Evolutionary conservation across 768 basidiomycete species (phyloP).

Genomic region (Xerocomus potaroensis): DNA sequence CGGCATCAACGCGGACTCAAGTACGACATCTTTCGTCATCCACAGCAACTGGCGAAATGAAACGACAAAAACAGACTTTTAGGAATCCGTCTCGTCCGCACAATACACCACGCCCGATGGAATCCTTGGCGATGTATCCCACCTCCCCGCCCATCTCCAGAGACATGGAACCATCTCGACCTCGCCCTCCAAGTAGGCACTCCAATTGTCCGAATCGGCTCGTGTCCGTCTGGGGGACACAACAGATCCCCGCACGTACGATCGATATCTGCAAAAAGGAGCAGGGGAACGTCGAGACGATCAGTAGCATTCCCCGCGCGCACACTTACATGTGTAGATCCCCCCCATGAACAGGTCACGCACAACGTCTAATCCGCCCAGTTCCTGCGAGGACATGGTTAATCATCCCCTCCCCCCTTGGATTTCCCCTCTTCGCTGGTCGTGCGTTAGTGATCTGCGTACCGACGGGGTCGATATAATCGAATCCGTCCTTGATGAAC

Average conservation of each 20-base stretch:
- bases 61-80: too few species aligned
- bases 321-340: too few species aligned
- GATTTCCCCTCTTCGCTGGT: too few species aligned
- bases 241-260: conserved; percentile 8
- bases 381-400: background rate
- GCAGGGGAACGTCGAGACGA: background rate
- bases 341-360: background rate
- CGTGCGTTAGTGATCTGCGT: conserved; percentile 5
- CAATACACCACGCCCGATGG: too few species aligned
- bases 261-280: conserved; percentile 10
- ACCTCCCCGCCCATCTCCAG: too few species aligned
- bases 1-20: conserved; percentile 10
- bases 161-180: conserved; percentile 23
- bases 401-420: too few species aligned
- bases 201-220: conserved; percentile 6
- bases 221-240: background rate
- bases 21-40: conserved; percentile 1
- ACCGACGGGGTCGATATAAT: conserved; percentile 33
- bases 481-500: conserved; percentile 40
- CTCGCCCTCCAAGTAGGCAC: conserved; percentile 27
- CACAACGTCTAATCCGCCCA: conserved; percentile 13
- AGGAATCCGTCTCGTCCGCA: too few species aligned
- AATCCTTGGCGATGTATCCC: conserved; percentile 16
- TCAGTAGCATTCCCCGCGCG: too few species aligned
- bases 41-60: too few species aligned